Evolutionary conservation across 208 protist species (phyloP), one percentile per base, ranked within the genome.

Genomic region (Leishmania braziliensis): DNA sequence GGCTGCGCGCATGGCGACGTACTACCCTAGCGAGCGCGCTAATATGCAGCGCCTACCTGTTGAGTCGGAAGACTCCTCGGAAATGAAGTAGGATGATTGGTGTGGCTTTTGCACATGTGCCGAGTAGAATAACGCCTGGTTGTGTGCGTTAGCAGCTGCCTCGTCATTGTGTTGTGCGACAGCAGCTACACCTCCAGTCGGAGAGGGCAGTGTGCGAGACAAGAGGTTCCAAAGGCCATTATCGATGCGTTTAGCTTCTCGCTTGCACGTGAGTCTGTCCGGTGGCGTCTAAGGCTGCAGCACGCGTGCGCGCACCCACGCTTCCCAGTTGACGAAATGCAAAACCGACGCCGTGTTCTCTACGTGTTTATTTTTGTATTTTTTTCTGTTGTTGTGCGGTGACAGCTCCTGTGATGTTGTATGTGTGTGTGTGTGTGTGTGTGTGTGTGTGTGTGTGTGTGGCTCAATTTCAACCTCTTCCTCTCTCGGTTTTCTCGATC

Each of bases 1-100:
- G 90, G 89, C 83, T 2, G 84, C 90, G 2, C 92, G 89, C 70
- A 95, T 95, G 90, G 84, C 92, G 10, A 88, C 92, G 10, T 95
- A 93, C 82, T 89, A 92, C 82, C 87, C 86, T 3, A 85, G 75
- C 50, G 92, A 93, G 83, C 86, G 92, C 48, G 78, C 70, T 0
- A 78, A 89, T 77, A 91, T 92, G 82, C 16, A 75, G 60, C 69
- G 77, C 0, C 70, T 60, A 12, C 70, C 77, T 0, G 48, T 3
- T n/a, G 62, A 81, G 23, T 75, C 81, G 8, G 60, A 88, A 50
- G 72, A 78, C 62, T 51, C 46, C 14, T 83, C 69, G 5, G 76
- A 87, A 4, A 70, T 71, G 0, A 51, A 73, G 2, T 33, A 68
- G n/a, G 81, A 81, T 36, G 48, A 81, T 48, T 78, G 51, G 36